These are phyloP conservation scores for Lentinula lateritia DNA, from an alignment of 768 basidiomycete species.

Conservation along the genomic window DNA sequence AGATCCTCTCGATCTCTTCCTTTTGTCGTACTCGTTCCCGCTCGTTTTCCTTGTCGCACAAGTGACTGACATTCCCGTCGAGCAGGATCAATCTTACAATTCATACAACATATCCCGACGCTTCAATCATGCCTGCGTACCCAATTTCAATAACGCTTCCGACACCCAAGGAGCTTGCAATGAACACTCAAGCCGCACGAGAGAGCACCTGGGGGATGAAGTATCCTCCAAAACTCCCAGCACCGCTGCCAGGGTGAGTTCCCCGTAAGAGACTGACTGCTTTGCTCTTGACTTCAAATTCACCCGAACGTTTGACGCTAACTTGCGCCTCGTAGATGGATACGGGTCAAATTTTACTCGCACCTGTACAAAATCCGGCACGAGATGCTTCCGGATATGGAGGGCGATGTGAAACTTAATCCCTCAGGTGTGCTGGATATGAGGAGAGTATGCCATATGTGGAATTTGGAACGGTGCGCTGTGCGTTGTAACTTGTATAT, in stretches of 20 bases:
- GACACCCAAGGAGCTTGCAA: neutral
- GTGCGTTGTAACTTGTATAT: neutral
- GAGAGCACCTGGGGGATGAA: constrained; percentile 4
- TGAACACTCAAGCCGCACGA: neutral
- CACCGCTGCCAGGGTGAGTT: constrained; percentile 1
- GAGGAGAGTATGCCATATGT: neutral
- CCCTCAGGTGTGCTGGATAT: neutral
- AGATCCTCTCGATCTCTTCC: neutral
- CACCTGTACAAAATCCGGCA: constrained; percentile 1
- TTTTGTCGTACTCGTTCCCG: neutral
- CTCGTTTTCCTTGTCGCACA: neutral
- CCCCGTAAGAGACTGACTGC: too few relatives aligned
- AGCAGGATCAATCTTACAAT: neutral
- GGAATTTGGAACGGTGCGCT: neutral
- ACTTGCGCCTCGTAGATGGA: neutral
- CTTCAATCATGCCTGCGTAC: neutral
- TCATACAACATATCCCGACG: neutral
- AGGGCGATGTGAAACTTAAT: neutral
- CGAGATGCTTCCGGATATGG: constrained; percentile 6
- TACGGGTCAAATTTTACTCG: constrained; percentile 4
- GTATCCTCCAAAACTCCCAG: neutral
- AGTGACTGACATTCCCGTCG: neutral
- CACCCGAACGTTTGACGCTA: neutral
- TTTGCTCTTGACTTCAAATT: neutral
- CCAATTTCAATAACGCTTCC: neutral